Percentiles rank a stretch among this genome's conserved stretches.
phyloP scores from a whole-genome alignment of 306 rosid species.

The Malus asiatica region DNA sequence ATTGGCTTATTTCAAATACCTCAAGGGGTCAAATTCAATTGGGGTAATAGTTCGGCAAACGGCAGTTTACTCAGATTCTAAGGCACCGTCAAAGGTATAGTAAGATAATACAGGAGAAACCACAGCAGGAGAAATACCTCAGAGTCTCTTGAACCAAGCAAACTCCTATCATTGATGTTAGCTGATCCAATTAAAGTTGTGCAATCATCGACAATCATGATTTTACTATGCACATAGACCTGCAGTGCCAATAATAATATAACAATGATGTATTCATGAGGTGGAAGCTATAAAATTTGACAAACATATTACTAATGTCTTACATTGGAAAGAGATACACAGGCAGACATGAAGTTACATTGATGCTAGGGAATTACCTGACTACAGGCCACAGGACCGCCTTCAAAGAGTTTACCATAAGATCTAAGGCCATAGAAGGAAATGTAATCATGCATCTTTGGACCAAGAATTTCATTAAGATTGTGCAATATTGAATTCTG shows the following conservation, averaged over 20 bases:
- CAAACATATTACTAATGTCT: background rate
- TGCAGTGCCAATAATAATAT: slow-evolving; percentile 25
- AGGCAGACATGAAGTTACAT: background rate
- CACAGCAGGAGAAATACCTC: slow-evolving; percentile 52
- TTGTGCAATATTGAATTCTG: slow-evolving; percentile 68
- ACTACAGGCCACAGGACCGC: slow-evolving; percentile 88
- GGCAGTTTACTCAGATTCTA: background rate
- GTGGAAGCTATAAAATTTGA: background rate
- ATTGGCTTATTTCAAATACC: no score
- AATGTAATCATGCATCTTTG: slow-evolving; percentile 72
- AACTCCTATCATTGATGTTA: slow-evolving; percentile 94
- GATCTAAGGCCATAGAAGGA: slow-evolving; percentile 92
- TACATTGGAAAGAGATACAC: background rate
- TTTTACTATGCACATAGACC: slow-evolving; percentile 97
- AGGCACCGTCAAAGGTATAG: background rate
- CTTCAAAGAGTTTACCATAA: slow-evolving; percentile 72
- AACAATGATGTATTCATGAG: background rate
- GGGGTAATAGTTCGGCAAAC: no score
- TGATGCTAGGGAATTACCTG: slow-evolving; percentile 49
- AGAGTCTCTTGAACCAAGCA: slow-evolving; percentile 94
- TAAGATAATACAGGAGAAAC: slow-evolving; percentile 7
- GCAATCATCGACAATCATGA: slow-evolving; percentile 86
- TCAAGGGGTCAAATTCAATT: no score
- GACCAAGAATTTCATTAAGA: slow-evolving; percentile 64
- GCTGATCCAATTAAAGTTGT: slow-evolving; percentile 85